A percentile compares a stretch with the other conserved stretches of the same genome.
These are phyloP conservation scores for Gossypium gossypioides DNA, from an alignment of 441 rosid species.

Conservation along the genomic window DNA sequence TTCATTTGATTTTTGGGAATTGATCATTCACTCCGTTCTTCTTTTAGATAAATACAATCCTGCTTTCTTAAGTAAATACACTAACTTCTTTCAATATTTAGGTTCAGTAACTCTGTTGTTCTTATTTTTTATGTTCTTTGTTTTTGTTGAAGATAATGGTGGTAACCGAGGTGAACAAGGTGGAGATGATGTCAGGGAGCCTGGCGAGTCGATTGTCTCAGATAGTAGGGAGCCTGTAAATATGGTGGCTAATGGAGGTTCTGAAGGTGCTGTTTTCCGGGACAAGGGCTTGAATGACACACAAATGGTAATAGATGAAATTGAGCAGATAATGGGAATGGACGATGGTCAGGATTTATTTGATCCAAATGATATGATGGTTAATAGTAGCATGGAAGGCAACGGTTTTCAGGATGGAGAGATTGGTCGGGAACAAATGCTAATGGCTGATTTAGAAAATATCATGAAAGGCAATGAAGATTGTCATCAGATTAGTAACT, in stretches of 20 bases:
- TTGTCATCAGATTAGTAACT: constrained; percentile 20
- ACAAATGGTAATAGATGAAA: constrained; percentile 24
- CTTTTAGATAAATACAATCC: not conserved
- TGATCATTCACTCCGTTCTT: not conserved
- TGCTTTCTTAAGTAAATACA: not conserved
- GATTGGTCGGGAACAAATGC: constrained; percentile 22
- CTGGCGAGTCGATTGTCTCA: constrained; percentile 13
- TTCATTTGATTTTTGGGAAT: not conserved
- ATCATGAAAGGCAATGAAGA: constrained; percentile 32
- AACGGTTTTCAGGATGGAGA: constrained; percentile 24
- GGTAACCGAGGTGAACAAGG: constrained; percentile 15
- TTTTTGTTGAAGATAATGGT: constrained; percentile 21
- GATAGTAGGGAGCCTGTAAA: constrained; percentile 2
- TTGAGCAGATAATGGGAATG: constrained; percentile 22
- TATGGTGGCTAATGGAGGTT: constrained; percentile 13
- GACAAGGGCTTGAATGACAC: constrained; percentile 20
- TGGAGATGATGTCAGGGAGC: constrained; percentile 15
- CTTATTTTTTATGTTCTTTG: constrained; percentile 2
- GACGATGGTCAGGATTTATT: constrained; percentile 23
- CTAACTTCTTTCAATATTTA: not conserved
- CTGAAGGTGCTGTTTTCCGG: constrained; percentile 8
- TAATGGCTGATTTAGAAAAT: constrained; percentile 43
- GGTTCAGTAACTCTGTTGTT: constrained; percentile 1
- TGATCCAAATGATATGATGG: constrained; percentile 11
- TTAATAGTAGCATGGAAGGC: constrained; percentile 19